Percentiles rank a stretch among this genome's conserved stretches.
These are phyloP conservation scores for Colletotrichum tanaceti DNA, from an alignment of 2,329 filamentous ascomycete species.

Conservation along the genomic window DNA sequence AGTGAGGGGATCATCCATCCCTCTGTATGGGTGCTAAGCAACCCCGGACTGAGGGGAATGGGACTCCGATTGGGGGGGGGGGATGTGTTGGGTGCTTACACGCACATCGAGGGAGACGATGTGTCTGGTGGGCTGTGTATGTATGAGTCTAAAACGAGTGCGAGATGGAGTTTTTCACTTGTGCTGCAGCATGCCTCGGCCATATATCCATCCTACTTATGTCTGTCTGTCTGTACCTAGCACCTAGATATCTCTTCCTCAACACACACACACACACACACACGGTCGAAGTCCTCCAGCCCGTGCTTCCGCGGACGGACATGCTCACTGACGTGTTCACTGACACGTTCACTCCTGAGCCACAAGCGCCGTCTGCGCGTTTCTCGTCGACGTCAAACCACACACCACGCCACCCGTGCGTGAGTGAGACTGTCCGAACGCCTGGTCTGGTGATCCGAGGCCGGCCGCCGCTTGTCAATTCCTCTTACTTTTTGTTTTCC, in stretches of 20 bases:
- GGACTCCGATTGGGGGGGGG: too few relatives aligned
- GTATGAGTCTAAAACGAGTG: slow-evolving; percentile 34
- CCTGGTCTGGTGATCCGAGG: neutral
- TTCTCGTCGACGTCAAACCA: slow-evolving; percentile 9
- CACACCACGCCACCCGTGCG: too few relatives aligned
- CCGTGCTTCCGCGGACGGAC: slow-evolving; percentile 24
- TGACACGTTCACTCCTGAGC: slow-evolving; percentile 17
- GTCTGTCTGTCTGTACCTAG: too few relatives aligned
- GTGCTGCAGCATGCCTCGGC: slow-evolving; percentile 20
- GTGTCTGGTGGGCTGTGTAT: neutral
- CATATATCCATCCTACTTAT: neutral
- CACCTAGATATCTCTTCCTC: too few relatives aligned
- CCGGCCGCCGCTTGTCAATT: neutral
- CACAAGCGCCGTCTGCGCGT: neutral
- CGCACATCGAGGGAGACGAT: neutral
- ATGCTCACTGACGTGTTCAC: slow-evolving; percentile 13
- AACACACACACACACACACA: too few relatives aligned
- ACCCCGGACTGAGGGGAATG: too few relatives aligned
- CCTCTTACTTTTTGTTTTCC: too few relatives aligned
- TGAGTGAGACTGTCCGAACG: neutral
- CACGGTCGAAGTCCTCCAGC: too few relatives aligned
- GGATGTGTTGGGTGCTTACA: too few relatives aligned
- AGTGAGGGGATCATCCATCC: slow-evolving; percentile 8
- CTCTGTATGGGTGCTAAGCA: too few relatives aligned
- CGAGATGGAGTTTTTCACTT: slow-evolving; percentile 5